Evolutionary conservation across 106 monocot species (phyloP).

Genomic region (Dendrobium chrysotoxum): DNA sequence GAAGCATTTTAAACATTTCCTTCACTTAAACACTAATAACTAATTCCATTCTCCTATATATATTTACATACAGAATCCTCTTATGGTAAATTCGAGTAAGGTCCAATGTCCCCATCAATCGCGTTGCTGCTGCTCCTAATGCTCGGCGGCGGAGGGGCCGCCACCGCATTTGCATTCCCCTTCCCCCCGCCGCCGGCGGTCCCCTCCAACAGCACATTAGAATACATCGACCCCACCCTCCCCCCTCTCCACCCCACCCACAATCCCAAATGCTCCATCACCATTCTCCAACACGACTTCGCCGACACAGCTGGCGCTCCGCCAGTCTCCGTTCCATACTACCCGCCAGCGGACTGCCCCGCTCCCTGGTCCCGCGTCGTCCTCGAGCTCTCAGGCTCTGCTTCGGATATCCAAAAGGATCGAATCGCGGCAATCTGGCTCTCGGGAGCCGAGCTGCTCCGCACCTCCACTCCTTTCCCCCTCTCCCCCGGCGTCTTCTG

Average conservation of each 20-base stretch:
- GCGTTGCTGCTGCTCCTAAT: not conserved
- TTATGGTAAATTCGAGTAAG: not conserved
- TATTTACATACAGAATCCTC: not conserved
- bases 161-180: not conserved
- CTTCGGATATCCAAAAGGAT: conserved; percentile 16
- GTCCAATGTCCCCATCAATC: not conserved
- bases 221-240: conserved; percentile 25
- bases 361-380: conserved; percentile 17
- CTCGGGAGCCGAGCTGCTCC: conserved; percentile 7
- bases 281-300: conserved; percentile 8
- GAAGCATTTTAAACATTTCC: conserved; percentile 4
- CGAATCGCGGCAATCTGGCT: conserved; percentile 11
- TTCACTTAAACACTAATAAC: not conserved
- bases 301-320: conserved; percentile 10
- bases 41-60: not conserved
- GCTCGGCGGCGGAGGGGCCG: not conserved
- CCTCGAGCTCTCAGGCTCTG: conserved; percentile 14
- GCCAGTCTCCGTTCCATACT: conserved; percentile 7
- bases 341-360: conserved; percentile 11
- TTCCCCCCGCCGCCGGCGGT: not conserved
- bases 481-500: conserved; percentile 13
- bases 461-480: conserved; percentile 15
- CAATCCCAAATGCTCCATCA: conserved; percentile 16
- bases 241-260: conserved; percentile 16
- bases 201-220: not conserved